Evolutionary conservation across 306 rosid genomes (phyloP).

Genomic region (Trifolium pratense): DNA sequence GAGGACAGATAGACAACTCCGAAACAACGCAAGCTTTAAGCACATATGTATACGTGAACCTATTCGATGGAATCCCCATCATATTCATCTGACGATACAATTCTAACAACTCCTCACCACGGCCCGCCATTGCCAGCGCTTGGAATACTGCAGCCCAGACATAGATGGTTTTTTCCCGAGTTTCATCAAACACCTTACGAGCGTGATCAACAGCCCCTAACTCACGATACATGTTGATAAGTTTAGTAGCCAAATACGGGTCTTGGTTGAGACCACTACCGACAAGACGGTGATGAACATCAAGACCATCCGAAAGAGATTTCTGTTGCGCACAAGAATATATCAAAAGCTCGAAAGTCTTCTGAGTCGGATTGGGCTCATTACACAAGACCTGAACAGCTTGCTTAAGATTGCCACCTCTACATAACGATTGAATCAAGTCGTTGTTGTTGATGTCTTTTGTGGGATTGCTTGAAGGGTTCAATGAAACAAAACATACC

Average conservation of each 20-base stretch:
- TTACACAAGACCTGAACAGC: slow-evolving; percentile 66
- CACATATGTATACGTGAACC: slow-evolving; percentile 78
- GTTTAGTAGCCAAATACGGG: slow-evolving; percentile 87
- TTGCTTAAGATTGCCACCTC: slow-evolving; percentile 72
- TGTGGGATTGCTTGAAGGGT: slow-evolving; percentile 43
- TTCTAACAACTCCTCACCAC: slow-evolving; percentile 66
- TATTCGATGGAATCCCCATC: slow-evolving; percentile 61
- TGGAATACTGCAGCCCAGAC: slow-evolving; percentile 89
- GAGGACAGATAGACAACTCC: slow-evolving; percentile 40
- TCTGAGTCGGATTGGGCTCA: slow-evolving; percentile 76
- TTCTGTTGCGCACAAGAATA: slow-evolving; percentile 64
- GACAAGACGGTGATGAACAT: slow-evolving; percentile 63
- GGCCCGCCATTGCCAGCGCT: slow-evolving; percentile 74
- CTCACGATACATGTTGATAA: slow-evolving; percentile 78
- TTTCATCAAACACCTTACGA: slow-evolving; percentile 74
- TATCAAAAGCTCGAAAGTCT: slow-evolving; percentile 73
- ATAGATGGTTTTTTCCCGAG: slow-evolving; percentile 72
- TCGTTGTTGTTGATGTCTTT: slow-evolving; percentile 48
- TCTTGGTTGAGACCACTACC: slow-evolving; percentile 68
- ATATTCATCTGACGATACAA: slow-evolving; percentile 73
- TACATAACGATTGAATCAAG: slow-evolving; percentile 77
- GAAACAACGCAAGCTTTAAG: slow-evolving; percentile 86
- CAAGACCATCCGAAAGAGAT: slow-evolving; percentile 67
- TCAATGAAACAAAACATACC: slow-evolving; percentile 51
- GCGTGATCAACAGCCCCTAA: slow-evolving; percentile 71